phyloP scores from a whole-genome alignment of 371 early-diverging fungal species.

The Entomophthora muscae region DNA sequence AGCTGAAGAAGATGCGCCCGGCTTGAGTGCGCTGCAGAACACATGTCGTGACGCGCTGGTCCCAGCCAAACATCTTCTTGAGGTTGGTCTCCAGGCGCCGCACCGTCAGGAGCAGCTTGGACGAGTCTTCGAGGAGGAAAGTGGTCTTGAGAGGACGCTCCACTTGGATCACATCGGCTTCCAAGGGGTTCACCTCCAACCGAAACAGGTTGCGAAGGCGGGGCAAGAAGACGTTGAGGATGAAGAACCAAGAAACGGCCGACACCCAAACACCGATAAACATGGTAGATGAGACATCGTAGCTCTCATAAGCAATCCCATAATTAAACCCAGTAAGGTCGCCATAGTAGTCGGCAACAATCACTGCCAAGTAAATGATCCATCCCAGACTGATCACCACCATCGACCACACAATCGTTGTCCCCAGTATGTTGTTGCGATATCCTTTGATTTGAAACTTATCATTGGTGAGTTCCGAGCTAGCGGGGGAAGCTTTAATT shows the following conservation, averaged over 20 bases:
- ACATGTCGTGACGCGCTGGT: slow-evolving; percentile 22
- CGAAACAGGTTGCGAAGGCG: slow-evolving; percentile 45
- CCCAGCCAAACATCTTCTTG: slow-evolving; percentile 13
- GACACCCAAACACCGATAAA: slow-evolving; percentile 28
- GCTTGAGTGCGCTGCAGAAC: slow-evolving; percentile 18
- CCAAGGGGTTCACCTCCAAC: slow-evolving; percentile 23
- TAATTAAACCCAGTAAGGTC: slow-evolving; percentile 20
- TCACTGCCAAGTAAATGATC: slow-evolving; percentile 36
- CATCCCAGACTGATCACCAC: slow-evolving; percentile 35
- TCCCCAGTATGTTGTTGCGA: slow-evolving; percentile 33
- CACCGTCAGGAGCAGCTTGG: slow-evolving; percentile 15
- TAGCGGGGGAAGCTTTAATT: not conserved
- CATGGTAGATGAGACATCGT: slow-evolving; percentile 33
- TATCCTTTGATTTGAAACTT: slow-evolving; percentile 38
- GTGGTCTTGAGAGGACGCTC: slow-evolving; percentile 29
- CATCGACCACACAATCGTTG: slow-evolving; percentile 27
- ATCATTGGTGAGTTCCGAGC: slow-evolving; percentile 10
- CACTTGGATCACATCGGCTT: slow-evolving; percentile 35
- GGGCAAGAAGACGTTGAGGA: slow-evolving; percentile 19
- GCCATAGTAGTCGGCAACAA: slow-evolving; percentile 52
- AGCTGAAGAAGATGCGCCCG: slow-evolving; percentile 35
- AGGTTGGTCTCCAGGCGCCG: slow-evolving; percentile 16
- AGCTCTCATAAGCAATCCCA: slow-evolving; percentile 25
- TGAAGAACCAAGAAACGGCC: slow-evolving; percentile 30
- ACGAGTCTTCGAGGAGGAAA: slow-evolving; percentile 32